Percentiles rank a stretch among this genome's conserved stretches.
phyloP scores from a whole-genome alignment of 2,329 filamentous ascomycete species.

The Coniochaeta sp. region DNA sequence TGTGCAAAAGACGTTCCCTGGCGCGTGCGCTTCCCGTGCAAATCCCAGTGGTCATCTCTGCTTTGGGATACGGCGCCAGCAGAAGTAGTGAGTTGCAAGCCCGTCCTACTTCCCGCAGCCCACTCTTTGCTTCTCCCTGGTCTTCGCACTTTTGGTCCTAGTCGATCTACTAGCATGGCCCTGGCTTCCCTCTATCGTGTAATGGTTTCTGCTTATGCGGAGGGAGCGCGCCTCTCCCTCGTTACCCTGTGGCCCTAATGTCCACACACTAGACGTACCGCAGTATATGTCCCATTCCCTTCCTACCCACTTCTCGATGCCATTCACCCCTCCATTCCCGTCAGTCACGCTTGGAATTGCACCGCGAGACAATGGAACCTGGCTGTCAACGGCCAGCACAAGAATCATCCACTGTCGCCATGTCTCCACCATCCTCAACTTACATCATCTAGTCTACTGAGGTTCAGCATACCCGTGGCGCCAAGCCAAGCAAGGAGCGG shows the following conservation, averaged over 20 bases:
- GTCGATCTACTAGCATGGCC: background rate
- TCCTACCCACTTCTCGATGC: constrained; percentile 6
- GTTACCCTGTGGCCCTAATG: background rate
- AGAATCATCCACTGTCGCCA: background rate
- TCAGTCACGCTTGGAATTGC: constrained; percentile 14
- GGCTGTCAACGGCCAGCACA: constrained; percentile 17
- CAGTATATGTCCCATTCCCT: background rate
- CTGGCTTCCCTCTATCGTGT: background rate
- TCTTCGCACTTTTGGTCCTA: background rate
- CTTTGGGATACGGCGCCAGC: background rate
- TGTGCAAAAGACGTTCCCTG: background rate
- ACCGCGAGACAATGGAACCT: constrained; percentile 16
- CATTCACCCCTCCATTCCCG: constrained; percentile 9
- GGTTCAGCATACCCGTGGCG: background rate
- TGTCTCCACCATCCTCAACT: background rate
- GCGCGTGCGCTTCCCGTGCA: background rate
- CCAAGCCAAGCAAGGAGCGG: constrained; percentile 1
- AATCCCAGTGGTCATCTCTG: background rate
- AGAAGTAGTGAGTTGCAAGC: background rate
- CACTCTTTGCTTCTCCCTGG: background rate
- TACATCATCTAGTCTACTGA: background rate
- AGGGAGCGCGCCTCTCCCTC: background rate
- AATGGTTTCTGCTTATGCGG: background rate
- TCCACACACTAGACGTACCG: background rate
- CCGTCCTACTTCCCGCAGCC: background rate